Conservation (phyloP, 2,329 filamentous ascomycete genomes). For the Phaeoacremonium minimum region DNA sequence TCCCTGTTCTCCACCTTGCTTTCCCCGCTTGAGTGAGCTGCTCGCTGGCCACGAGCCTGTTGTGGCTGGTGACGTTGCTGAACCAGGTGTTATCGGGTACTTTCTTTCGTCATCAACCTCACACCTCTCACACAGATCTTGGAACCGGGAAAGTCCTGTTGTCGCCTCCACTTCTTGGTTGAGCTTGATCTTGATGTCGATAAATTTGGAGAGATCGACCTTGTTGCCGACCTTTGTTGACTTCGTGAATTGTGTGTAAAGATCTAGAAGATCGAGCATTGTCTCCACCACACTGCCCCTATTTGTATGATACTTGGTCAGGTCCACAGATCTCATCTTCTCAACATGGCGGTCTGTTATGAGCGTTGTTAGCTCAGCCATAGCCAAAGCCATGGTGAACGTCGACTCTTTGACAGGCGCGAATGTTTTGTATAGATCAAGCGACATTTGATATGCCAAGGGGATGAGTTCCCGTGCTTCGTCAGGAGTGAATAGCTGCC, state of each 20-base stretch:
- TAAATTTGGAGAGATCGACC: slow-evolving; percentile 73
- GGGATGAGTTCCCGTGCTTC: slow-evolving; percentile 55
- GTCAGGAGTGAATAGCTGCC: slow-evolving; percentile 43
- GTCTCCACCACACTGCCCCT: slow-evolving; percentile 63
- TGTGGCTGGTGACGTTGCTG: slow-evolving; percentile 33
- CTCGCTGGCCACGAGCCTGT: slow-evolving; percentile 30
- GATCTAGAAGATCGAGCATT: slow-evolving; percentile 82
- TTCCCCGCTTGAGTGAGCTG: slow-evolving; percentile 30
- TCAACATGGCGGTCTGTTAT: slow-evolving; percentile 55
- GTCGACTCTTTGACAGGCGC: slow-evolving; percentile 86
- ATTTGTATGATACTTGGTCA: slow-evolving; percentile 40
- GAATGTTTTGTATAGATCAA: slow-evolving; percentile 91
- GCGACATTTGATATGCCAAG: slow-evolving; percentile 74
- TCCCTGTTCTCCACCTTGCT: slow-evolving; percentile 43
- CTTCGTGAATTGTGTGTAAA: slow-evolving; percentile 81
- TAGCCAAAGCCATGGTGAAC: slow-evolving; percentile 77
- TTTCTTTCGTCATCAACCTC: slow-evolving; percentile 30
- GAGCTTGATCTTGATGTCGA: slow-evolving; percentile 79
- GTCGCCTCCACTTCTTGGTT: slow-evolving; percentile 73
- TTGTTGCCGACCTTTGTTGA: slow-evolving; percentile 69
- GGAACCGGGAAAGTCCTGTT: slow-evolving; percentile 57
- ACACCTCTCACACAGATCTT: slow-evolving; percentile 53
- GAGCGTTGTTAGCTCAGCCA: slow-evolving; percentile 74
- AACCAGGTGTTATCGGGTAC: slow-evolving; percentile 27
- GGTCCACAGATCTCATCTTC: slow-evolving; percentile 42